Evolutionary conservation across 2,329 filamentous ascomycete species (phyloP).

Genomic region (Monilinia fructigena): DNA sequence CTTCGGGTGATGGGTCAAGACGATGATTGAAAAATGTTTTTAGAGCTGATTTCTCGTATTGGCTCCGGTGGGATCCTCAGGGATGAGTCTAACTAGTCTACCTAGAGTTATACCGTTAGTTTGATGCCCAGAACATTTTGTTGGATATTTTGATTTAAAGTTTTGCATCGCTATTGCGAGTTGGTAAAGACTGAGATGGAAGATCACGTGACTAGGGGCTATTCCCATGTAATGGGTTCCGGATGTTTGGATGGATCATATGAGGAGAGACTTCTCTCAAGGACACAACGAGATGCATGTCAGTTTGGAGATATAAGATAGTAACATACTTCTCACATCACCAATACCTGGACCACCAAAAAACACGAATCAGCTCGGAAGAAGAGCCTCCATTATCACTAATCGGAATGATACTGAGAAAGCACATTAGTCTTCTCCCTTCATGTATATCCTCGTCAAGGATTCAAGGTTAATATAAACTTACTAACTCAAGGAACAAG

Average conservation of each 20-base stretch:
- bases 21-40: constrained; percentile 86
- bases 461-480: constrained; percentile 20
- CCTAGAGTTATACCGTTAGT: constrained; percentile 48
- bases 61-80: constrained; percentile 50
- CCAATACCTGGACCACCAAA: constrained; percentile 89
- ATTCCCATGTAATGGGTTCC: background rate
- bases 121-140: background rate
- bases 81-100: constrained; percentile 87
- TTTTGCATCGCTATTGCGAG: background rate
- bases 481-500: constrained; percentile 40
- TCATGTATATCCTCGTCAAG: background rate
- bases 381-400: constrained; percentile 95
- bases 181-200: no score
- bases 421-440: constrained; percentile 50
- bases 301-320: background rate
- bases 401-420: constrained; percentile 73
- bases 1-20: constrained; percentile 58
- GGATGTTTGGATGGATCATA: background rate
- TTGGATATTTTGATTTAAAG: background rate
- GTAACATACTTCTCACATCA: constrained; percentile 66
- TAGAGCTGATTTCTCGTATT: constrained; percentile 69
- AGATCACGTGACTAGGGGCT: background rate
- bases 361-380: constrained; percentile 88
- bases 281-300: background rate
- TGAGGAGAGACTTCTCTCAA: background rate